Percentiles rank a stretch among this genome's conserved stretches.
Conservation (phyloP, 2,329 filamentous ascomycete genomes). For the Fusarium torulosum region DNA sequence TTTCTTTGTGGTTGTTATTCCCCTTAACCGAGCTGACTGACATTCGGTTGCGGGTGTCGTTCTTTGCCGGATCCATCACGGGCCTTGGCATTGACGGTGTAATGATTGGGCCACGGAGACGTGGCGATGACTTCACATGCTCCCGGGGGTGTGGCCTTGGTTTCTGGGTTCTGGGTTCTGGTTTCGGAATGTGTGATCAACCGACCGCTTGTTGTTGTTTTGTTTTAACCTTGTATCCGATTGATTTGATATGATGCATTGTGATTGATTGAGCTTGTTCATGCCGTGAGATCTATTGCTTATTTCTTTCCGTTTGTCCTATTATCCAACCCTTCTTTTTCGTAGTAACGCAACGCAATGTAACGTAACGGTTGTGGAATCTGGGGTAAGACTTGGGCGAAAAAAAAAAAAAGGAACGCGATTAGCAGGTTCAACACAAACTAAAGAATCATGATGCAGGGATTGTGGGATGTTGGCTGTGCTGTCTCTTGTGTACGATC, state of each 20-base stretch:
- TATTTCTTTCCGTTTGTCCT: neutral
- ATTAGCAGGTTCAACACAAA: slow-evolving; percentile 17
- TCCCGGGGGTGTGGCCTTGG: slow-evolving; percentile 24
- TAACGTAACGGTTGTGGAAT: slow-evolving; percentile 30
- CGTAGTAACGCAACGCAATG: slow-evolving; percentile 14
- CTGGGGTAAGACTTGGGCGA: slow-evolving; percentile 31
- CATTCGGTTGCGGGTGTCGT: slow-evolving; percentile 28
- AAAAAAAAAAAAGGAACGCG: slow-evolving; percentile 3
- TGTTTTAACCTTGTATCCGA: slow-evolving; percentile 1
- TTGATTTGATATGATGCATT: slow-evolving; percentile 13
- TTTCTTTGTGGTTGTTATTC: slow-evolving; percentile 5
- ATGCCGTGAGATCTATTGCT: slow-evolving; percentile 1
- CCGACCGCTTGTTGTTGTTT: slow-evolving; percentile 26
- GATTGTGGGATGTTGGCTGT: slow-evolving; percentile 29
- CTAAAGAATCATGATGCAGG: slow-evolving; percentile 31
- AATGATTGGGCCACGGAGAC: slow-evolving; percentile 43
- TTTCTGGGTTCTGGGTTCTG: slow-evolving; percentile 1
- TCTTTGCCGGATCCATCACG: slow-evolving; percentile 43
- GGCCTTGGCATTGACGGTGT: slow-evolving; percentile 19
- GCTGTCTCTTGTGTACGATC: slow-evolving; percentile 19
- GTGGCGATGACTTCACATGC: slow-evolving; percentile 48
- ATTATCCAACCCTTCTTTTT: slow-evolving; percentile 3
- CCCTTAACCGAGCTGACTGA: slow-evolving; percentile 9
- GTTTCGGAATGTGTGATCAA: slow-evolving; percentile 28
- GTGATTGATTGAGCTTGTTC: slow-evolving; percentile 3